phyloP scores from a whole-genome alignment of 306 rosid genomes.

The Cucumis hystrix region DNA sequence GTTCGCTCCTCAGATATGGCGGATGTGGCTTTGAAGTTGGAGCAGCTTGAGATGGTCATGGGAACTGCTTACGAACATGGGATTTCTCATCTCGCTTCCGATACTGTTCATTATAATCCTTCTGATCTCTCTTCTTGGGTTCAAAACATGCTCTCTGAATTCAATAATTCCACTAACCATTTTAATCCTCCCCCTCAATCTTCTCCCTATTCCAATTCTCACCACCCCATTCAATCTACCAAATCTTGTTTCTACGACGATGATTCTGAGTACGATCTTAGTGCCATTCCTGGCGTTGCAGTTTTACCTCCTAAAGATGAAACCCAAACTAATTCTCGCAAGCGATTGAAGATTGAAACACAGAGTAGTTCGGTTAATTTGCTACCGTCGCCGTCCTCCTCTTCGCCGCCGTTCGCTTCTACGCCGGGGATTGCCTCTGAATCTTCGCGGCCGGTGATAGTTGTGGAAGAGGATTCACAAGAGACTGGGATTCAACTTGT shows the following conservation, averaged over 20 bases:
- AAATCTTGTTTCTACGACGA: conserved; percentile 22
- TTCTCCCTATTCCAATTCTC: not conserved
- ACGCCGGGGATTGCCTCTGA: conserved; percentile 11
- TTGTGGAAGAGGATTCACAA: conserved; percentile 37
- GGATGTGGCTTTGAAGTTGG: conserved; percentile 62
- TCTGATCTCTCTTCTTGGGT: conserved; percentile 74
- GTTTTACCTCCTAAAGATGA: conserved; percentile 11
- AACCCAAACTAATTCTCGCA: not conserved
- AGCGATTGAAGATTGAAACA: conserved; percentile 27
- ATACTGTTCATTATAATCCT: conserved; percentile 72
- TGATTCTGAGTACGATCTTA: conserved; percentile 64
- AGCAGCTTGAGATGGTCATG: conserved; percentile 71
- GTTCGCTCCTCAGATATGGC: conserved; percentile 66
- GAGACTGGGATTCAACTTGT: conserved; percentile 72
- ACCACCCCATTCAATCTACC: not conserved
- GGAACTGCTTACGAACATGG: conserved; percentile 50
- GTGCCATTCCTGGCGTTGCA: conserved; percentile 75
- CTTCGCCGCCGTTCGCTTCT: not conserved
- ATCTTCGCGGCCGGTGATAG: conserved; percentile 35
- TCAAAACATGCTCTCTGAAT: conserved; percentile 54
- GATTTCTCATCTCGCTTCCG: conserved; percentile 40
- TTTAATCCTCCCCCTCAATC: not conserved
- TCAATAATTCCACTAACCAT: conserved; percentile 18
- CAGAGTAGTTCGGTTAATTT: not conserved
- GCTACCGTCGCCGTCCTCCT: not conserved